Percentiles rank a stretch among this genome's conserved stretches.
Conservation (phyloP, 371 early-diverging fungal genomes). For the Rhizomucor miehei region DNA sequence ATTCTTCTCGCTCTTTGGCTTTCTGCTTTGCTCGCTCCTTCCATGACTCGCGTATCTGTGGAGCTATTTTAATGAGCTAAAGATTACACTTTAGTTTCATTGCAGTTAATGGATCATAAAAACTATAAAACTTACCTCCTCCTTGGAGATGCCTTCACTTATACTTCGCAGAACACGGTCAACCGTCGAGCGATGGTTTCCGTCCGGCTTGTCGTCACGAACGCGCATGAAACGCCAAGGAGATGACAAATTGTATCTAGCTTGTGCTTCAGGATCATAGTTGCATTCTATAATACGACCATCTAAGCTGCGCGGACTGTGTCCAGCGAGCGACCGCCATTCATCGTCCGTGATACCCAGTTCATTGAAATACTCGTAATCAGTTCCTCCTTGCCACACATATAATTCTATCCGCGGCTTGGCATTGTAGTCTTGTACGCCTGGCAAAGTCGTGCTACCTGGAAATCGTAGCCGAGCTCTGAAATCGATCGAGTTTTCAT, state of each 20-base stretch:
- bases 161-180: conserved; percentile 75
- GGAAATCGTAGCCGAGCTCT: conserved; percentile 51
- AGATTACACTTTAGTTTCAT: too few relatives aligned
- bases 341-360: conserved; percentile 62
- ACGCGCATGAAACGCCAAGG: conserved; percentile 87
- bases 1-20: background rate
- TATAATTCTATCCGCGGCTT: conserved; percentile 51
- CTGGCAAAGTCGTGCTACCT: conserved; percentile 29
- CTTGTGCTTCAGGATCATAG: conserved; percentile 51
- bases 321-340: conserved; percentile 40
- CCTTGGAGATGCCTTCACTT: conserved; percentile 66
- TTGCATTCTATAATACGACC: conserved; percentile 70
- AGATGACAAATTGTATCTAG: conserved; percentile 31
- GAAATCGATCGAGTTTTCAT: conserved; percentile 98
- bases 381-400: conserved; percentile 59
- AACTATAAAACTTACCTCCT: too few relatives aligned
- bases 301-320: conserved; percentile 38
- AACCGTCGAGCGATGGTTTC: conserved; percentile 74
- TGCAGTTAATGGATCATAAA: too few relatives aligned
- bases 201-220: conserved; percentile 83
- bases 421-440: conserved; percentile 26
- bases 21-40: conserved; percentile 7
- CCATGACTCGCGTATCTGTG: conserved; percentile 13
- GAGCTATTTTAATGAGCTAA: conserved; percentile 16
- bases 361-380: conserved; percentile 52